Base-by-base conservation (phyloP, 768 basidiomycete species). In the Mycena rosella region DNA sequence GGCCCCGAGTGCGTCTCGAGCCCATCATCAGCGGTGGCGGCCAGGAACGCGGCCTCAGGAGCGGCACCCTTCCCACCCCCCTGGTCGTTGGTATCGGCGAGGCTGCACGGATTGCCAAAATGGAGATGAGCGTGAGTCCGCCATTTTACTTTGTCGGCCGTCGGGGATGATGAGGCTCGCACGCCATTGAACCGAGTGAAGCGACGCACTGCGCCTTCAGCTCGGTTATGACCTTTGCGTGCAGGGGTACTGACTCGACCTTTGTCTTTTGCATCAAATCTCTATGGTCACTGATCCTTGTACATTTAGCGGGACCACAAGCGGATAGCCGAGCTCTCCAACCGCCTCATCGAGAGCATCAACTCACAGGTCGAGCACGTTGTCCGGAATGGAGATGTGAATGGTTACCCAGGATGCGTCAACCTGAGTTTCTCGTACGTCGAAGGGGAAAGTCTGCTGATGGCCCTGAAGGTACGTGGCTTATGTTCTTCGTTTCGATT, bases 401-500 rank as follows among this genome's bases (percentile, higher is more conserved):
- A 91, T 63, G 98, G 98, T 24, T 99, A 97, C 79, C 91, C 96
- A 0, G 98, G 98, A 44, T 99, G 98, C 77, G 88, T 98, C 77
- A 98, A 98, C 79, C 86, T 98, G 47, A 95, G 93, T 70, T 98
- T 98, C 77, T 89, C 96, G 3, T 99, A 98, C 76, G 96, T 99
- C 40, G 97, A 99, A 78, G 97, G 97, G 26, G 97, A 99, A 81
- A 96, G 94, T 78, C 86, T 99, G 70, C 79, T 99, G 67, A 99
- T 99, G 98, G 96, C 97, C 14, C 79, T 99, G 72, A 99, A 99
- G 88, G 96, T 92, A 69, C 61, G 82, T 54, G 26, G 10, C n/a
- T 61, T 6, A 26, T 27, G 34, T 30, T 51, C 20, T 48, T 45
- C 11, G 14, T 49, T 70, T 44, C 18, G 48, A n/a, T 30, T 59